These are phyloP conservation scores for Penicillium sp. DNA, from an alignment of 2,329 filamentous ascomycete genomes.

Conservation along the genomic window DNA sequence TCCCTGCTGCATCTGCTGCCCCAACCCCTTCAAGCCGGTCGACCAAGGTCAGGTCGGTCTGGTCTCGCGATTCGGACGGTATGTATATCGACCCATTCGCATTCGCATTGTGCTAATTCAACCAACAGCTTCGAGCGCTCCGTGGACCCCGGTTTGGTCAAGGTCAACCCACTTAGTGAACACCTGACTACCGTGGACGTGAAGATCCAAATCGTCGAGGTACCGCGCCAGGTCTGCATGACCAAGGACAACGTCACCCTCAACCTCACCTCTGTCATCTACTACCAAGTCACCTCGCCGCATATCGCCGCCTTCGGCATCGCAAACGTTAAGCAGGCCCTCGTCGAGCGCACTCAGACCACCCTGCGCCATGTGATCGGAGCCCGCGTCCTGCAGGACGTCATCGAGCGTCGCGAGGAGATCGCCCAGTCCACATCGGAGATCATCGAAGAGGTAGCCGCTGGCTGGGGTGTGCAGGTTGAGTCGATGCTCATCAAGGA, in stretches of 20 bases:
- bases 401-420: conserved; percentile 97
- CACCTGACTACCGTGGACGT: conserved; percentile 89
- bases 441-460: conserved; percentile 94
- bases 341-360: conserved; percentile 96
- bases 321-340: conserved; percentile 89
- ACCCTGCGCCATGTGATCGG: conserved; percentile 96
- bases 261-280: conserved; percentile 86
- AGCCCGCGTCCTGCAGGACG: conserved; percentile 91
- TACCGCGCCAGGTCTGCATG: conserved; percentile 96
- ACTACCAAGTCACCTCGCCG: conserved; percentile 94
- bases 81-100: conserved; percentile 10
- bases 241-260: conserved; percentile 99
- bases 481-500: conserved; percentile 99
- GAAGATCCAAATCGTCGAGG: conserved; percentile 97
- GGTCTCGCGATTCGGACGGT: conserved; percentile 85
- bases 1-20: conserved; percentile 87
- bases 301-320: conserved; percentile 98
- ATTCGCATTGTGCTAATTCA: neutral
- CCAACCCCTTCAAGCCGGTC: conserved; percentile 94
- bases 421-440: conserved; percentile 92
- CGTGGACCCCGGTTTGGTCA: conserved; percentile 93
- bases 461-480: conserved; percentile 91
- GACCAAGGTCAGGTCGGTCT: conserved; percentile 91
- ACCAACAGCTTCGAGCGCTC: conserved; percentile 75
- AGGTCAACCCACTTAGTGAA: conserved; percentile 95